phyloP scores from a whole-genome alignment of 1,284 basidiomycete species.

The Apiotrichum mycotoxinovorans region DNA sequence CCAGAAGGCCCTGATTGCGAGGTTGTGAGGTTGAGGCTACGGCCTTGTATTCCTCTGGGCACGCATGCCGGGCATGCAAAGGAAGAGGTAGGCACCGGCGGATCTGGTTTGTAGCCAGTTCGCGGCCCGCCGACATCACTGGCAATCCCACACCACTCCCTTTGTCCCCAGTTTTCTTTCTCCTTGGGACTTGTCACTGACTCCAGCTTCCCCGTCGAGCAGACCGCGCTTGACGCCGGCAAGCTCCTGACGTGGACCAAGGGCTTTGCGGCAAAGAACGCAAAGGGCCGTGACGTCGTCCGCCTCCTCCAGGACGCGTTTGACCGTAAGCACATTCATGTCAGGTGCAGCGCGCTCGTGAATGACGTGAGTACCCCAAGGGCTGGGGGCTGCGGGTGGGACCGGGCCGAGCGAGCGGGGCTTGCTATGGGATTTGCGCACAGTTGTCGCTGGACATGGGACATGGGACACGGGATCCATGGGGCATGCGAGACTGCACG shows the following conservation, averaged over 20 bases:
- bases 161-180: too few species aligned
- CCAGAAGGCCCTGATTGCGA: too few species aligned
- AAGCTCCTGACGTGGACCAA: conserved; percentile 96
- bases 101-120: too few species aligned
- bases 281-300: conserved; percentile 88
- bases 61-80: too few species aligned
- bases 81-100: too few species aligned
- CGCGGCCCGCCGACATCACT: too few species aligned
- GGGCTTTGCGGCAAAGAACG: conserved; percentile 85
- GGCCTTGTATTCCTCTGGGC: too few species aligned
- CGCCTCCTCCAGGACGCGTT: conserved; percentile 88
- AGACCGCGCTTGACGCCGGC: conserved; percentile 84
- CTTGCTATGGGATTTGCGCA: neutral
- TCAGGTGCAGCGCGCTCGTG: conserved; percentile 88
- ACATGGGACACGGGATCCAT: neutral
- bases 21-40: too few species aligned
- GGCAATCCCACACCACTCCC: too few species aligned
- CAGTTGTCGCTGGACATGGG: neutral
- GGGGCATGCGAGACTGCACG: neutral
- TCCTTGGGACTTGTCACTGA: too few species aligned
- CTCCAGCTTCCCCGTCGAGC: conserved; percentile 84
- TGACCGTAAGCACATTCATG: conserved; percentile 88
- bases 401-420: too few species aligned
- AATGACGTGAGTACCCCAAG: conserved; percentile 74
- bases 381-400: too few species aligned